Percentiles rank a stretch among this genome's conserved stretches.
phyloP scores from a whole-genome alignment of 768 basidiomycete species.

The Suillus clintonianus region DNA sequence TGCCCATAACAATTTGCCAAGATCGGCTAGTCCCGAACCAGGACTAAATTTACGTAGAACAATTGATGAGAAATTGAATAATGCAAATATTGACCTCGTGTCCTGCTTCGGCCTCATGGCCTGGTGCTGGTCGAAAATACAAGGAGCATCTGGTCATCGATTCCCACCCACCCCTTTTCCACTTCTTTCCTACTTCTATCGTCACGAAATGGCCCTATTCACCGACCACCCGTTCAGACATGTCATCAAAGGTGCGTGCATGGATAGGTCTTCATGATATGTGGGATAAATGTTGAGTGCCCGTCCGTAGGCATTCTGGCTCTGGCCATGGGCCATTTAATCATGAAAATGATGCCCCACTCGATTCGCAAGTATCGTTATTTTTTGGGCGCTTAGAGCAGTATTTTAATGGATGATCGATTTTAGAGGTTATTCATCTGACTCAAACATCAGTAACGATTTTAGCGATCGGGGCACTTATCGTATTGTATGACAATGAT shows the following conservation, averaged over 20 bases:
- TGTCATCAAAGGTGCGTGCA: conserved; percentile 28
- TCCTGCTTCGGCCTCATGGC: conserved; percentile 17
- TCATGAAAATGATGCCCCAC: conserved; percentile 48
- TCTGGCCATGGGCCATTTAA: conserved; percentile 49
- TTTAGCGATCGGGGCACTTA: conserved; percentile 63
- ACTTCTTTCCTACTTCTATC: conserved; percentile 14
- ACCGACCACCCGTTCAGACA: conserved; percentile 35
- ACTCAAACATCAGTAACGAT: conserved; percentile 76
- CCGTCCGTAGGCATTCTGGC: conserved; percentile 46
- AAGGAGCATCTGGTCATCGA: conserved; percentile 3
- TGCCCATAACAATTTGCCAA: background rate
- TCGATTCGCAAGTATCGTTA: conserved; percentile 31
- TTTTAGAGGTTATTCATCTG: conserved; percentile 60
- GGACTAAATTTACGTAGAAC: conserved; percentile 16
- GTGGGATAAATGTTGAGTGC: background rate
- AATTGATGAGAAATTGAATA: background rate
- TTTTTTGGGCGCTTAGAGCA: conserved; percentile 5
- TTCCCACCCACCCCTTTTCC: conserved; percentile 31
- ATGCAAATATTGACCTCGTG: conserved; percentile 29
- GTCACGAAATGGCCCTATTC: conserved; percentile 30
- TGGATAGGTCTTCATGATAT: background rate
- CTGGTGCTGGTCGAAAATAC: conserved; percentile 17
- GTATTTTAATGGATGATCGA: conserved; percentile 5
- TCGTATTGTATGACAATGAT: conserved; percentile 50
- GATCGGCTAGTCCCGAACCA: background rate